Conservation (phyloP, 176 grass and related monocot genomes). For the Melocanna baccifera region DNA sequence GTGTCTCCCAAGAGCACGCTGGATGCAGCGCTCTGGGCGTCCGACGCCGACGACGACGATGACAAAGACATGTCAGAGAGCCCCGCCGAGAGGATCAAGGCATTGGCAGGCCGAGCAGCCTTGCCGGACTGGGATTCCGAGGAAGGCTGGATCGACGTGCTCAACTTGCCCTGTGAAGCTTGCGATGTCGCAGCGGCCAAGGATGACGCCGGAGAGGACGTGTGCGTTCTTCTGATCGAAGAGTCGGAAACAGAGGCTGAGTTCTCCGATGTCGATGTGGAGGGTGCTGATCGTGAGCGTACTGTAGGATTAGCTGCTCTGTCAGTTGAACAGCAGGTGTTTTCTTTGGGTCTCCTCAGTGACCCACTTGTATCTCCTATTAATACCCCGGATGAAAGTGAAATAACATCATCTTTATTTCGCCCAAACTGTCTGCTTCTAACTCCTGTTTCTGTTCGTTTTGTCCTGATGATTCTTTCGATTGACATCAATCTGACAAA, state of each 20-base stretch:
- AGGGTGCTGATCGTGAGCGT: not conserved
- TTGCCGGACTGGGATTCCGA: constrained; percentile 43
- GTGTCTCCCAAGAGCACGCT: constrained; percentile 71
- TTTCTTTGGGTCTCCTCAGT: not conserved
- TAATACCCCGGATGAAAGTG: not conserved
- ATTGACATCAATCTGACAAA: not conserved
- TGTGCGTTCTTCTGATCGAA: not conserved
- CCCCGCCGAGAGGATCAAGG: constrained; percentile 26
- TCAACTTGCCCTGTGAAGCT: not conserved
- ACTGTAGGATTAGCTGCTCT: constrained; percentile 31
- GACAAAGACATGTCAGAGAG: constrained; percentile 7
- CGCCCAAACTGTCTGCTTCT: not conserved
- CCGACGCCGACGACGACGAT: constrained; percentile 23
- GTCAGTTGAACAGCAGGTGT: not conserved
- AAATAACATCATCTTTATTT: constrained; percentile 23
- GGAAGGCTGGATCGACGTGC: constrained; percentile 31
- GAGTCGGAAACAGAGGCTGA: not conserved
- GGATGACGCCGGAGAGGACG: not conserved
- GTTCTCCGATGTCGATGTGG: not conserved
- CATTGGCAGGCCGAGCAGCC: constrained; percentile 13
- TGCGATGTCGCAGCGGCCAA: not conserved
- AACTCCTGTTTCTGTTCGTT: not conserved
- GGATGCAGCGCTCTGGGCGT: constrained; percentile 53
- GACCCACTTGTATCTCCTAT: constrained; percentile 1
- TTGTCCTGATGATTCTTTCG: not conserved